Evolutionary conservation across 2,329 filamentous ascomycete species (phyloP), one percentile per base, ranked within the genome.

Genomic region (Sarocladium kiliense): DNA sequence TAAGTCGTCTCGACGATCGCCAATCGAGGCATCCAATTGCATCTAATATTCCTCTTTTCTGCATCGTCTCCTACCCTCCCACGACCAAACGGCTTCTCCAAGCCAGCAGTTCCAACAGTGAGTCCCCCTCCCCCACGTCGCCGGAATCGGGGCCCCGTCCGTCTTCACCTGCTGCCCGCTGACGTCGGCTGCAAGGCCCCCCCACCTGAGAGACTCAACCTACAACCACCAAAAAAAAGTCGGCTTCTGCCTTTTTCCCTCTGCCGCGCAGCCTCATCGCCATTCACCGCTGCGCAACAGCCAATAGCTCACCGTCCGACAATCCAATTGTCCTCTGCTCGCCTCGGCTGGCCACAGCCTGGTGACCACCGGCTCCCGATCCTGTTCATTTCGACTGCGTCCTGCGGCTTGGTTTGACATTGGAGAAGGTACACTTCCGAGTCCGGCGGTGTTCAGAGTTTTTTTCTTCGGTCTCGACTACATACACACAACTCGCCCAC

Each of bases 401-500:
- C 16, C 18, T 51, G n/a, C 19, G 30, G 25, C 47, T 12, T 10
- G 11, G n/a, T 25, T 34, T 32, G 30, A 21, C 25, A 12, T 21
- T 21, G 9, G 30, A 36, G 21, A 7, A 14, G 12, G n/a, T 9
- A 10, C n/a, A 4, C 16, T 34, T 21, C 47, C 47, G 26, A 51
- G 30, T 32, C 47, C 47, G 47, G 47, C 16, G 27, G 7, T 27
- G 16, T 51, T 51, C 23, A 49, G 23, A 49, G 10, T 11, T 49
- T 51, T 51, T 36, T 36, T n/a, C 12, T 19, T 18, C 18, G 12
- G 10, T 47, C 23, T n/a, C 23, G 11, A n/a, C 16, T n/a, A 27
- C 25, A 14, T 27, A 30, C 3, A 27, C 16, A 9, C 18, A 32
- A 49, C 3, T 56, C 39, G 59, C 57, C 59, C 64, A 71, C 62